Conservation (phyloP, 1,284 basidiomycete genomes). For the Moesziomyces sp. region DNA sequence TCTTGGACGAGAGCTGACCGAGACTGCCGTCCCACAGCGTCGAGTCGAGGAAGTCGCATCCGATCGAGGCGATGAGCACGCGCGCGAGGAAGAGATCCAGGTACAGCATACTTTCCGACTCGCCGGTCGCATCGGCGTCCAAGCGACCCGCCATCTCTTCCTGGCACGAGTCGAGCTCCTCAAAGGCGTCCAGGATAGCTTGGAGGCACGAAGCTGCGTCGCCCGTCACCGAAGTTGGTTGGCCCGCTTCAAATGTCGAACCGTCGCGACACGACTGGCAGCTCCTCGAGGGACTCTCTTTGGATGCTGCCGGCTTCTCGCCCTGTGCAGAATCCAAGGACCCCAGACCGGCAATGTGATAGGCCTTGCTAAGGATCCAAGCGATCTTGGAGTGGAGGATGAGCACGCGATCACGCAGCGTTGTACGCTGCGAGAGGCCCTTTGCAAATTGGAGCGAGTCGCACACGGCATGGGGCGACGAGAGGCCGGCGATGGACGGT, state of each 20-base stretch:
- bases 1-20: slow-evolving; percentile 7
- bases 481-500: slow-evolving; percentile 20
- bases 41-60: slow-evolving; percentile 37
- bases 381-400: slow-evolving; percentile 31
- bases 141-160: slow-evolving; percentile 34
- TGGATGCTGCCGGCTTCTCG: slow-evolving; percentile 3
- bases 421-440: slow-evolving; percentile 27
- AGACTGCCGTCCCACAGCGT: slow-evolving; percentile 42
- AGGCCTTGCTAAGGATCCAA: slow-evolving; percentile 38
- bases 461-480: slow-evolving; percentile 26
- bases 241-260: not conserved
- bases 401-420: slow-evolving; percentile 24
- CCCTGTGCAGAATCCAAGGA: slow-evolving; percentile 7
- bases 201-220: slow-evolving; percentile 23
- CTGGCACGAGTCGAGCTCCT: slow-evolving; percentile 35
- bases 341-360: slow-evolving; percentile 25
- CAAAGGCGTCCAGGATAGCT: slow-evolving; percentile 21
- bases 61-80: slow-evolving; percentile 36
- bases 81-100: slow-evolving; percentile 26
- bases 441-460: slow-evolving; percentile 27
- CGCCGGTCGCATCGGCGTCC: slow-evolving; percentile 27
- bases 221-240: not conserved
- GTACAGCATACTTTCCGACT: slow-evolving; percentile 35
- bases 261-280: slow-evolving; percentile 23
- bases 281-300: slow-evolving; percentile 15